These are phyloP conservation scores for Ustanciosporium gigantosporum DNA, from an alignment of 1,284 basidiomycete species.

Conservation along the genomic window DNA sequence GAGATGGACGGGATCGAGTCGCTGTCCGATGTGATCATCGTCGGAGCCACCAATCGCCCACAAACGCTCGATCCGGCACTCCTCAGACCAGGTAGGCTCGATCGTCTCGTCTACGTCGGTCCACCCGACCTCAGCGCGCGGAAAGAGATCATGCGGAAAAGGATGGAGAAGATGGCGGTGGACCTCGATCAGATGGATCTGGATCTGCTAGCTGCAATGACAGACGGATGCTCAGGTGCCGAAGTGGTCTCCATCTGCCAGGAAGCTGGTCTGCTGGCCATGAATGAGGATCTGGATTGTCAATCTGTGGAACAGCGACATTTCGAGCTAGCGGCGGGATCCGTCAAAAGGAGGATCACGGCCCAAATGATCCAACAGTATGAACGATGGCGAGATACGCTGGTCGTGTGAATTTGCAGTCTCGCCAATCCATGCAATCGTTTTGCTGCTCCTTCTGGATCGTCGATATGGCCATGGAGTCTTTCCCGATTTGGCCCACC, in stretches of 20 bases:
- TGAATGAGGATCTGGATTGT: conserved; percentile 81
- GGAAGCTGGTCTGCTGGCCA: conserved; percentile 88
- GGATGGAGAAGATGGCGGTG: conserved; percentile 78
- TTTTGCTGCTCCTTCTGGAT: no score
- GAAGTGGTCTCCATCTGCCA: conserved; percentile 91
- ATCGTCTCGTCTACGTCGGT: conserved; percentile 90
- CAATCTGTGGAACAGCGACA: conserved; percentile 74
- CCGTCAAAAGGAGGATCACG: conserved; percentile 81
- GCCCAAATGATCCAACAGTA: conserved; percentile 67
- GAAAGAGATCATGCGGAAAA: conserved; percentile 80
- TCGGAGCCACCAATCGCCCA: conserved; percentile 95
- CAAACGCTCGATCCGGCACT: conserved; percentile 90
- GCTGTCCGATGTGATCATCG: conserved; percentile 84
- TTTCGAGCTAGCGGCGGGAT: conserved; percentile 75
- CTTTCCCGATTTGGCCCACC: no score
- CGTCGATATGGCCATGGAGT: no score
- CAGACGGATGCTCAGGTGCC: conserved; percentile 89
- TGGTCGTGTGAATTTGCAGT: conserved; percentile 32
- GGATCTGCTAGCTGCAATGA: conserved; percentile 71
- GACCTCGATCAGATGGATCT: conserved; percentile 71
- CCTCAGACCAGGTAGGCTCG: conserved; percentile 92
- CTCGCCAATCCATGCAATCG: no score
- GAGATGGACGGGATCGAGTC: conserved; percentile 98
- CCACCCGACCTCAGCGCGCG: conserved; percentile 80
- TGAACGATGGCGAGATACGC: conserved; percentile 46